Percentiles rank a stretch among this genome's conserved stretches.
phyloP scores from a whole-genome alignment of 192 early-diverging fungal genomes.

The Haplosporangium gracile region DNA sequence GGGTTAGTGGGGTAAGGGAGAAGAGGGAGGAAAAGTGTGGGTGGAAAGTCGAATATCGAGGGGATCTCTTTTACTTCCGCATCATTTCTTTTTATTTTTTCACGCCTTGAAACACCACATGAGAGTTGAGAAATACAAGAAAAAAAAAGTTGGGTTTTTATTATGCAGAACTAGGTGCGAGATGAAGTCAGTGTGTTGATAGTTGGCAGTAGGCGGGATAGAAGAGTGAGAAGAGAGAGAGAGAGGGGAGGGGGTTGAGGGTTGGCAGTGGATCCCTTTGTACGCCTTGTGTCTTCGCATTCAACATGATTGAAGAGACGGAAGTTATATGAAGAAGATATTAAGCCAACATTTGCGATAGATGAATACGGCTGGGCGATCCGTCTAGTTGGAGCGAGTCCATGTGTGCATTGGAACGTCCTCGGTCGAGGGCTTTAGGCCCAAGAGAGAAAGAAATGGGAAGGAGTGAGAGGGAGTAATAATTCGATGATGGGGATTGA shows the following conservation, averaged over 20 bases:
- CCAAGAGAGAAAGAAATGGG: neutral
- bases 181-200: neutral
- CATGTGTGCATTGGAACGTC: neutral
- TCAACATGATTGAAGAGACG: neutral
- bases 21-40: neutral
- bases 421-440: neutral
- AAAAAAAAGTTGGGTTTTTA: neutral
- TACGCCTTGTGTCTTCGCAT: too few relatives aligned
- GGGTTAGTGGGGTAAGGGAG: neutral
- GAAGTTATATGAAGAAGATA: neutral
- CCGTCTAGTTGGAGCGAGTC: neutral
- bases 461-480: neutral
- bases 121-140: neutral
- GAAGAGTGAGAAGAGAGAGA: neutral
- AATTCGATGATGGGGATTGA: neutral
- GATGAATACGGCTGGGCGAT: neutral
- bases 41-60: constrained; percentile 1
- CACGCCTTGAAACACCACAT: constrained; percentile 1
- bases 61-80: neutral
- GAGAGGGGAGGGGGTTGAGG: neutral
- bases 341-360: neutral
- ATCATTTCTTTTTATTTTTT: neutral
- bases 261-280: neutral
- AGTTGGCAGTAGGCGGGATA: neutral
- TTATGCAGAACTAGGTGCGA: neutral